Evolutionary conservation across 2,329 filamentous ascomycete genomes (phyloP).

Genomic region (Emydomyces testavorans): DNA sequence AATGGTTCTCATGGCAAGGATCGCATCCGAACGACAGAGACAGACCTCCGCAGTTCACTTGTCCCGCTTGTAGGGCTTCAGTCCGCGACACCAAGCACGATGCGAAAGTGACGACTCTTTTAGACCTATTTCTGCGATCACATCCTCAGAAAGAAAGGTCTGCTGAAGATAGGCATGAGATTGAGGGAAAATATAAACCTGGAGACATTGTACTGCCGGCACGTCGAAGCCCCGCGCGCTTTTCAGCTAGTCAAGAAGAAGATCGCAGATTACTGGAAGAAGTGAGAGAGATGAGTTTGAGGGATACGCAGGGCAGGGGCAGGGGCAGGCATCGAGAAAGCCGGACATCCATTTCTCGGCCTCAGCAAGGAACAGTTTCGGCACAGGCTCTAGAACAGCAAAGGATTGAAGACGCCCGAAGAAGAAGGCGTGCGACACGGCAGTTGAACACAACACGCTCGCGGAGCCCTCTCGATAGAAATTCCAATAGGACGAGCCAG

Average conservation of each 20-base stretch:
- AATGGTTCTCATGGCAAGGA: conserved; percentile 84
- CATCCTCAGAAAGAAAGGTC: conserved; percentile 65
- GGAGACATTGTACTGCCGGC: conserved; percentile 71
- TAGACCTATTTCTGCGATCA: conserved; percentile 75
- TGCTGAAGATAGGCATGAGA: conserved; percentile 61
- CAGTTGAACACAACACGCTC: conserved; percentile 18
- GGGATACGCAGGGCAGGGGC: conserved; percentile 27
- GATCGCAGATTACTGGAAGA: conserved; percentile 60
- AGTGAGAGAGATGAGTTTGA: conserved; percentile 61
- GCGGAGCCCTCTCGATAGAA: conserved; percentile 18
- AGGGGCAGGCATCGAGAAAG: conserved; percentile 17
- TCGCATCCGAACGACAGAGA: conserved; percentile 39
- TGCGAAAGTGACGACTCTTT: conserved; percentile 74
- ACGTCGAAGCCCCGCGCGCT: background rate
- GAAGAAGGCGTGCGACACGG: conserved; percentile 22
- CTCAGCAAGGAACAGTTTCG: conserved; percentile 25
- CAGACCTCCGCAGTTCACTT: conserved; percentile 57
- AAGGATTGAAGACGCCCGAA: conserved; percentile 28
- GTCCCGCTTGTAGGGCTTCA: conserved; percentile 77
- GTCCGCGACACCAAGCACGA: conserved; percentile 84
- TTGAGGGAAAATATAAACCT: conserved; percentile 62
- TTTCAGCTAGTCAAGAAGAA: conserved; percentile 40
- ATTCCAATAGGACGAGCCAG: conserved; percentile 40
- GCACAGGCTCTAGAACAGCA: conserved; percentile 31
- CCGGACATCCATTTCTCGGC: conserved; percentile 22